Conservation (phyloP, 495 filamentous ascomycete genomes). For the Penicillium flavigenum region DNA sequence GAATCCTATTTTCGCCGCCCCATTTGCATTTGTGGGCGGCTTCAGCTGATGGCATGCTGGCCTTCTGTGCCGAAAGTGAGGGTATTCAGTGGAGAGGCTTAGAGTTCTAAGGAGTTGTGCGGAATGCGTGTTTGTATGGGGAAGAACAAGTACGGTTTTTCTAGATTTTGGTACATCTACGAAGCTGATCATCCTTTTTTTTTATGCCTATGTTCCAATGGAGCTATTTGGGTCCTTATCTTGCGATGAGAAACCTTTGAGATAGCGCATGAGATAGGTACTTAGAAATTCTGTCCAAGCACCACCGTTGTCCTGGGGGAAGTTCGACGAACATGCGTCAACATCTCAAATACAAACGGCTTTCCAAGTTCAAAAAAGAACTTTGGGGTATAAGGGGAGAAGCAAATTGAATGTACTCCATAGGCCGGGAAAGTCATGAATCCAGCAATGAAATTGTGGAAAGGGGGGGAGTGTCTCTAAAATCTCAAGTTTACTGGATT, state of each 20-base stretch:
- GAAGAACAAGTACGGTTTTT: not conserved
- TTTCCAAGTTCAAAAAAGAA: not conserved
- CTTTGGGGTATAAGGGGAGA: not conserved
- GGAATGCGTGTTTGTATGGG: not conserved
- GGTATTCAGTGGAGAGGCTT: not conserved
- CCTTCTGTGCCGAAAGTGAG: not conserved
- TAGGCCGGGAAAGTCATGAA: not conserved
- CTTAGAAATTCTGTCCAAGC: not conserved
- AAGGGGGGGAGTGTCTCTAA: not conserved
- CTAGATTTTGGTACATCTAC: not conserved
- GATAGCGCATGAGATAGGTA: not conserved
- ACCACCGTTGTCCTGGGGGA: too few relatives aligned
- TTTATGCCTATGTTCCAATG: not conserved
- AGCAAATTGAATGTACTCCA: not conserved
- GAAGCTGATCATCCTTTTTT: not conserved
- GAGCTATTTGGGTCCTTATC: not conserved
- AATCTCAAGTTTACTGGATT: not conserved
- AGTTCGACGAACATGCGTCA: not conserved
- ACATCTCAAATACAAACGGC: not conserved
- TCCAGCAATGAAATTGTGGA: not conserved
- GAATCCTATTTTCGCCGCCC: not conserved
- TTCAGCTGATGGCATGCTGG: not conserved
- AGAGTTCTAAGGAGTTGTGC: not conserved
- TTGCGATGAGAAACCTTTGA: not conserved
- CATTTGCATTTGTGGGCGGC: not conserved